Conservation (phyloP, 2,329 filamentous ascomycete species). For the Fusarium ambrosium region DNA sequence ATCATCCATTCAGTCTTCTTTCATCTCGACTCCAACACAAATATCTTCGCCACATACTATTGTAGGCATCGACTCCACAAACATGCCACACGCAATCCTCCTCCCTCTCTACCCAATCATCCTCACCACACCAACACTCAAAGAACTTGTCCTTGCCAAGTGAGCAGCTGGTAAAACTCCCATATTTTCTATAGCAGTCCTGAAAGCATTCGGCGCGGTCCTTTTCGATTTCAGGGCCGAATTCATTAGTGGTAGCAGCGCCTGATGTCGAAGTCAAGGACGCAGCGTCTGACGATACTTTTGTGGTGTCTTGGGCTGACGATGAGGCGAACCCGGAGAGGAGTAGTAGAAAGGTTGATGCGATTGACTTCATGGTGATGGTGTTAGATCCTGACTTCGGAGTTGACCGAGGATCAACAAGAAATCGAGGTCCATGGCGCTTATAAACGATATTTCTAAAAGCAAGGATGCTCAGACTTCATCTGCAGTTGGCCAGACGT, state of each 20-base stretch:
- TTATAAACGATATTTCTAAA: neutral
- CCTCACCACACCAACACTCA: constrained; percentile 20
- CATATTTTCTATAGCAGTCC: constrained; percentile 16
- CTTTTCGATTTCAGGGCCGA: neutral
- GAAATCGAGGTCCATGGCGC: neutral
- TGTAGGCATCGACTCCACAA: constrained; percentile 22
- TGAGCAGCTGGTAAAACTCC: constrained; percentile 6
- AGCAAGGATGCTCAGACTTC: neutral
- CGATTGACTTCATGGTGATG: neutral
- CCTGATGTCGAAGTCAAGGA: neutral
- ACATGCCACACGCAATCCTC: constrained; percentile 19
- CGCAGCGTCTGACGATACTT: neutral
- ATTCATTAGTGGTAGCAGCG: too few relatives aligned
- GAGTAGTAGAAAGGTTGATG: neutral
- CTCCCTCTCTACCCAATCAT: constrained; percentile 22
- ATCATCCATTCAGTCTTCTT: neutral
- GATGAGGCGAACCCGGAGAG: neutral
- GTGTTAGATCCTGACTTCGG: neutral
- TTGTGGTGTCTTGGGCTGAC: neutral
- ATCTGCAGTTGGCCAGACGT: neutral
- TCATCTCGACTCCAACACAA: accelerated
- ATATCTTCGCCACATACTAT: neutral
- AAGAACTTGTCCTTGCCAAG: neutral
- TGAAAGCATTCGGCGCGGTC: constrained; percentile 12
- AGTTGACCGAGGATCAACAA: neutral